Base-by-base conservation (phyloP, 768 basidiomycete species). In the Neoboletus subvelutipes region DNA sequence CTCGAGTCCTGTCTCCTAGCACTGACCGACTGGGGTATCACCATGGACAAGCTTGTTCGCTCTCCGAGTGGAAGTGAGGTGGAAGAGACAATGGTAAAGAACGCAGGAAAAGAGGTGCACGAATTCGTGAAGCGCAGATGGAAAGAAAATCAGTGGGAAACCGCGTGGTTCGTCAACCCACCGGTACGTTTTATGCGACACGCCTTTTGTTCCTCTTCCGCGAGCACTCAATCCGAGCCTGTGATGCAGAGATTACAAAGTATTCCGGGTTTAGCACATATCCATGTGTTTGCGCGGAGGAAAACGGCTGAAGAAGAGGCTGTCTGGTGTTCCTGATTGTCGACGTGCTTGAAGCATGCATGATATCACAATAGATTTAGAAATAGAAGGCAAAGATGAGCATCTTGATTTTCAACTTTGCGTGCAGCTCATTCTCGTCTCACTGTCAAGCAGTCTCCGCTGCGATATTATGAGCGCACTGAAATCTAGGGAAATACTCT, bases 151-250 rank as follows among this genome's bases (percentile, higher is more conserved):
- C 79, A 81, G n/a, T 94, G 90, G 91, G 92, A 94, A 73, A 91
- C 90, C 0, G 90, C 89, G 2, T 94, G 92, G 92, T 93, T 93
- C 65, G 87, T 92, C 42, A 94, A 94, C 66, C 92, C 92, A 42
- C 89, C 86, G 49, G 92, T 94, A 64, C 67, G 88, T 49, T 29
- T 51, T 15, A 12, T 50, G 20, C 20, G 17, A 5, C 0, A 10
- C n/a, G 6, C 24, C 33, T 11, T 12, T 24, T 15, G 3, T 36
- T n/a, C 4, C 9, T 37, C 22, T 42, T 46, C 10, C 11, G 31
- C 15, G 42, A 22, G 17, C 17, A 11, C 37, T 49, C 18, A 47
- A 40, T 24, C 37, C 54, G 22, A 18, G 28, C 22, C 26, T 57
- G 29, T 18, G 49, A 50, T 52, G 29, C 70, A 90, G 90, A 82